phyloP scores from a whole-genome alignment of 1,284 basidiomycete species.

The Trichosporon faecale region DNA sequence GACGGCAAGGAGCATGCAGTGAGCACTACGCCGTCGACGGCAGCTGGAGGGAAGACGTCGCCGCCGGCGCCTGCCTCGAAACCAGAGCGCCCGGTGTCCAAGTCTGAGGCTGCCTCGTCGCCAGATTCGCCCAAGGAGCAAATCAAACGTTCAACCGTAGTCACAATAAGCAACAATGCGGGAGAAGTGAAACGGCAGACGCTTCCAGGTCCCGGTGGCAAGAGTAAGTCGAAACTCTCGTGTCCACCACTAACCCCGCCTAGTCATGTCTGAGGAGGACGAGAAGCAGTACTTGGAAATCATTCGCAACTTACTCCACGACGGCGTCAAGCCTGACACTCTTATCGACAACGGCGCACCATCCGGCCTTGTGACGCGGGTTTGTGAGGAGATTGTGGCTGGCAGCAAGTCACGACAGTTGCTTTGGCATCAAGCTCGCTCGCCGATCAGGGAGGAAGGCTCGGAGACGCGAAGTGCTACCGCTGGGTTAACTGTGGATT shows the following conservation, averaged over 20 bases:
- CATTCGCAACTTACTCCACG: slow-evolving; percentile 36
- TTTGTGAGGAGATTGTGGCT: slow-evolving; percentile 43
- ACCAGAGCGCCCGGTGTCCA: background rate
- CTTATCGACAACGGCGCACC: slow-evolving; percentile 38
- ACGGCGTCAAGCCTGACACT: slow-evolving; percentile 34
- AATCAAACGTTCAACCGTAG: slow-evolving; percentile 19
- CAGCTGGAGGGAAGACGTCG: background rate
- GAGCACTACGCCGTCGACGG: background rate
- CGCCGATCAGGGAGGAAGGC: slow-evolving; percentile 1
- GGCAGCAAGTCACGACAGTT: slow-evolving; percentile 26
- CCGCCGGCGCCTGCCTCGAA: background rate
- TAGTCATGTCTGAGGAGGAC: slow-evolving; percentile 34
- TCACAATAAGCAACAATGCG: slow-evolving; percentile 18
- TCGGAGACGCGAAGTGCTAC: background rate
- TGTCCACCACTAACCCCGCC: background rate
- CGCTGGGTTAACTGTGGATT: background rate
- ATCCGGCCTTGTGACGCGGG: slow-evolving; percentile 32
- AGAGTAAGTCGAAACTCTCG: background rate
- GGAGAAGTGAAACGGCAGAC: background rate
- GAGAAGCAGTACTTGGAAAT: slow-evolving; percentile 37
- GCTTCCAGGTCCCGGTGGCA: background rate
- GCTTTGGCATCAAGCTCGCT: slow-evolving; percentile 29
- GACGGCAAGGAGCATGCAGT: background rate
- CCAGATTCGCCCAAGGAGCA: background rate
- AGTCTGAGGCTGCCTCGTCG: background rate